Conservation (phyloP, 495 filamentous ascomycete species). For the Sordaria brevicollis region DNA sequence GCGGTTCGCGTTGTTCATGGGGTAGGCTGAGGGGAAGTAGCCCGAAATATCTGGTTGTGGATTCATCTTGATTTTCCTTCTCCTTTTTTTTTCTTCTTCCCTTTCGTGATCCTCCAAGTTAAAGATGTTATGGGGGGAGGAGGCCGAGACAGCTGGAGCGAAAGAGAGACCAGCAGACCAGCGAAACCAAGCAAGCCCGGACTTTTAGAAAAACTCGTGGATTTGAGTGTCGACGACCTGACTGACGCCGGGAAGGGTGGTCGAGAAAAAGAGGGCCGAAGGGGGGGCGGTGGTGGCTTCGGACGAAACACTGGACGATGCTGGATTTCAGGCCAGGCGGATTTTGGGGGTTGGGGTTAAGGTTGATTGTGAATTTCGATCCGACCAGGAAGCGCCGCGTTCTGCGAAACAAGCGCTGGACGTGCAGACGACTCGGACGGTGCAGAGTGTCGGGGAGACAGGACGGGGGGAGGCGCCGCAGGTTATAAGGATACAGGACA, state of each 20-base stretch:
- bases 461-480: background rate
- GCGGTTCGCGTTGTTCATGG: constrained; percentile 23
- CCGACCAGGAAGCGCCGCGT: background rate
- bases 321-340: background rate
- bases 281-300: background rate
- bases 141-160: constrained; percentile 13
- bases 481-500: background rate
- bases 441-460: background rate
- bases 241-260: background rate
- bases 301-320: background rate
- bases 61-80: constrained; percentile 16
- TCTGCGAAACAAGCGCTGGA: background rate
- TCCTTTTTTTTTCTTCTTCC: background rate
- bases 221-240: background rate
- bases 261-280: background rate
- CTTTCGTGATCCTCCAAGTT: background rate
- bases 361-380: background rate
- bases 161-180: constrained; percentile 9
- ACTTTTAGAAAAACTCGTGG: background rate
- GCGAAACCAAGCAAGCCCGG: background rate
- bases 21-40: constrained; percentile 17
- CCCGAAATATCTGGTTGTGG: constrained; percentile 16
- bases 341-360: background rate
- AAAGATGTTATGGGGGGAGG: background rate
- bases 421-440: background rate